These are phyloP conservation scores for Sarocladium strictum DNA, from an alignment of 2,329 filamentous ascomycete species.

Conservation along the genomic window DNA sequence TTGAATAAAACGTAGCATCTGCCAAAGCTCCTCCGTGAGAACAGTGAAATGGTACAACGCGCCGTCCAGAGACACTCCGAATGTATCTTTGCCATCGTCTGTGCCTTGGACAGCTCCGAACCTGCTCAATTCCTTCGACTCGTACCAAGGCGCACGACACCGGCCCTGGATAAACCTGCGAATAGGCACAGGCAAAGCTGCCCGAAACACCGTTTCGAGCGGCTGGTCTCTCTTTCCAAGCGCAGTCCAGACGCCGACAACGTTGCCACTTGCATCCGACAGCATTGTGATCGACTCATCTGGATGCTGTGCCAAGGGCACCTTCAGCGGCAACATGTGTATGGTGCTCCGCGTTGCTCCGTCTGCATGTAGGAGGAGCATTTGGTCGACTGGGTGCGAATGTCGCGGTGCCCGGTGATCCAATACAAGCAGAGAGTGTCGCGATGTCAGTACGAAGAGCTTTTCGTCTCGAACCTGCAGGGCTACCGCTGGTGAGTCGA, in stretches of 20 bases:
- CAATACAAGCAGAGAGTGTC: constrained; percentile 51
- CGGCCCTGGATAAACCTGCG: constrained; percentile 47
- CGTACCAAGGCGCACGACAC: constrained; percentile 47
- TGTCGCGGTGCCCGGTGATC: constrained; percentile 36
- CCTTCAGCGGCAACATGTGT: constrained; percentile 28
- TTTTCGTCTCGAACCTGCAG: constrained; percentile 41
- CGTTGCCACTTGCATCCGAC: constrained; percentile 38
- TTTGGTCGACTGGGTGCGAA: constrained; percentile 17
- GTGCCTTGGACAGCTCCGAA: constrained; percentile 32
- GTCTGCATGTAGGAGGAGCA: constrained; percentile 40
- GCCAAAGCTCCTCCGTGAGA: constrained; percentile 56
- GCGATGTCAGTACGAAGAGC: constrained; percentile 44
- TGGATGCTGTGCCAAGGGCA: not conserved
- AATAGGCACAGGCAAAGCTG: constrained; percentile 49
- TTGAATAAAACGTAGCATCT: constrained; percentile 67
- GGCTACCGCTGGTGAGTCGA: constrained; percentile 48
- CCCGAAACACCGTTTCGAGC: constrained; percentile 47
- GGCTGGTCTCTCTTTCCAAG: constrained; percentile 32
- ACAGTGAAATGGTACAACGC: constrained; percentile 64
- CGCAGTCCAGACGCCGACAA: constrained; percentile 47
- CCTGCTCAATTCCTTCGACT: constrained; percentile 20
- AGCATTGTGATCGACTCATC: constrained; percentile 33
- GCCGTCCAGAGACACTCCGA: constrained; percentile 66
- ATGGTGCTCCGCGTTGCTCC: constrained; percentile 34
- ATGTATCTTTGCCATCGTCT: constrained; percentile 41